Base-by-base conservation (phyloP, 345 rosid species). In the Cardamine chenopodiifolia region DNA sequence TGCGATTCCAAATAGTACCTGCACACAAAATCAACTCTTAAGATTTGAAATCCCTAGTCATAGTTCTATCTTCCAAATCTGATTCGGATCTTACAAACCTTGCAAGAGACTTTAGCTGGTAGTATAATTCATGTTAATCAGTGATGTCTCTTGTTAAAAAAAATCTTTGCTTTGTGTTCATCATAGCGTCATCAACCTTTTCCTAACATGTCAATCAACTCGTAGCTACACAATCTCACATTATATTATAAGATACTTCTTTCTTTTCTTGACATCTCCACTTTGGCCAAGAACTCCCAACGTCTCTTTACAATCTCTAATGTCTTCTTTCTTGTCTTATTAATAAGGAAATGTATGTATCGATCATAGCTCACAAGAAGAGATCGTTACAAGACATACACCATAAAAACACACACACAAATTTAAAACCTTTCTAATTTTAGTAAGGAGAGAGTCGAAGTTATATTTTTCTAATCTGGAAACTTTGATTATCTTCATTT, bases 1-100 rank as follows among this genome's bases (percentile, higher is more conserved):
- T 15, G 90, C 84, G 78, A 91, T 83, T 70, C 90, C 96, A 76
- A 82, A 72, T 2, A 91, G 67, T 9, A 94, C 93, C 97, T 92
- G 82, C 35, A 61, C 15, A 47, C 0, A 8, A 50, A 18, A 17
- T 4, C 22, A 14, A 68, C 32, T 19, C 55, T 8, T 8, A 60
- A 53, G 17, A 19, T 8, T 19, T 20, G 6, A 59, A 75, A 60
- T 50, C 58, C 3, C 12, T 52, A 63, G 25, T 1, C 3, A 20
- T 10, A 4, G 35, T 3, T 37, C 0, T 0, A 60, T 12, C 55
- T 49, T 11, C 4, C 3, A 13, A 61, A 53, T 62, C 59, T 42
- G 62, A 59, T 14, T 52, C 34, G 31, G 5, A 55, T 42, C 55
- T 54, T 44, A 45, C 35, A 59, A 11, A 88, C 98, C 87, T 48